Conservation (phyloP, 305 asterid species). For the Nicotiana rustica region DNA sequence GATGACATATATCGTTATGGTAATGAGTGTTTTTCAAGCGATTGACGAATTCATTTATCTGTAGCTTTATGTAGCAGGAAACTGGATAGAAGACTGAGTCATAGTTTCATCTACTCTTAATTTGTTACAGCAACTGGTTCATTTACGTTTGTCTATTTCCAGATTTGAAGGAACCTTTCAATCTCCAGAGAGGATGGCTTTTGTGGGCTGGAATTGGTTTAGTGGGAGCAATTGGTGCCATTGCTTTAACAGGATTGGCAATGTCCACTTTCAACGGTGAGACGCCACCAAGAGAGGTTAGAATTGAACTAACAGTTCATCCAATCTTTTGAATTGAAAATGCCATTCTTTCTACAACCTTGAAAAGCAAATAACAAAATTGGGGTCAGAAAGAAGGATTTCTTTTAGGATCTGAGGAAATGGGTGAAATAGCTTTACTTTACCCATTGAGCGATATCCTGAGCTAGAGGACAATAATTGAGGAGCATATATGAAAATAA, state of each 20-base stretch:
- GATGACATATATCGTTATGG: slow-evolving; percentile 91
- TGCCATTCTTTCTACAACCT: not conserved
- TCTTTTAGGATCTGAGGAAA: not conserved
- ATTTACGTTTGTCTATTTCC: slow-evolving; percentile 38
- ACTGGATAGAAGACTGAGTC: not conserved
- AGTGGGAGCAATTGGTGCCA: slow-evolving; percentile 81
- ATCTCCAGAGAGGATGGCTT: slow-evolving; percentile 87
- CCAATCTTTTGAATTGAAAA: not conserved
- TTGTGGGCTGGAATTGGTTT: slow-evolving; percentile 92
- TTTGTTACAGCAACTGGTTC: not conserved
- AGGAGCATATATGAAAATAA: too few relatives aligned
- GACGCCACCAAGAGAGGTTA: slow-evolving; percentile 86
- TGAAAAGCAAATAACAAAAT: not conserved
- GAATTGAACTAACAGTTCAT: not conserved
- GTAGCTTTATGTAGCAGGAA: not conserved
- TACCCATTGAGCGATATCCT: too few relatives aligned
- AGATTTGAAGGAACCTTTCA: slow-evolving; percentile 85
- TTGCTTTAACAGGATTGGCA: slow-evolving; percentile 78
- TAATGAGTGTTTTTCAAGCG: slow-evolving; percentile 40
- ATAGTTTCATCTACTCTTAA: not conserved
- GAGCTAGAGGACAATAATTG: too few relatives aligned
- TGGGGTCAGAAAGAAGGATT: not conserved
- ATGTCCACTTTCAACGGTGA: slow-evolving; percentile 73
- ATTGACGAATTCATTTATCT: slow-evolving; percentile 2
- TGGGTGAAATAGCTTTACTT: not conserved